Base-by-base conservation (phyloP, 352 stramenopile species). In the Phytophthora meadii region DNA sequence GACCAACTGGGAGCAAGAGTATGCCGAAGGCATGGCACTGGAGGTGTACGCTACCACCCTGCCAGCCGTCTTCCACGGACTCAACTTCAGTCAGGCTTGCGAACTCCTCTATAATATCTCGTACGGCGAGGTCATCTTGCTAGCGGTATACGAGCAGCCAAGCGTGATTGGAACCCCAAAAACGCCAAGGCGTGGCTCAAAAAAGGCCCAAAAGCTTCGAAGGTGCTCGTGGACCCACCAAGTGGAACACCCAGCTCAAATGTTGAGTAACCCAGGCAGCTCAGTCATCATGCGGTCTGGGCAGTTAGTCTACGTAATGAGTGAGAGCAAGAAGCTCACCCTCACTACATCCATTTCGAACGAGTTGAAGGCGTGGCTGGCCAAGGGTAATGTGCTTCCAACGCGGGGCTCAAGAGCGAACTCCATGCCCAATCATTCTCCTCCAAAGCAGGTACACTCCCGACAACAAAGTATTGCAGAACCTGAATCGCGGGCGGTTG, bases 261-360 rank as follows among this genome's bases (percentile, higher is more conserved):
- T 74, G 74, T 25, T 83, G 19, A 82, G 81, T 44, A 90, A 90
- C 34, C 82, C 82, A 5, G 79, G 82, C 3, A 73, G 61, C 37
- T 81, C 74, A 5, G 62, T 88, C 9, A 36, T 72, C 19, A 79
- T 90, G 54, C 50, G 40, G 8, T 30, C 64, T 2, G 76, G 73
- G 2, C 79, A 89, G 51, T 74, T 88, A 42, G 77, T 90, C 19
- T 90, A 90, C 62, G 69, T 90, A 30, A 66, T 90, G 57, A 89
- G 82, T 39, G 82, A 90, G 48, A 89, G 77, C 60, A 86, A 87
- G 60, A 83, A 78, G 24, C 62, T 89, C 25, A 84, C 76, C 11
- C 68, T 81, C 39, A 80, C 77, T 17, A 30, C 70, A 3, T 81
- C 76, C 34, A 80, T 87, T 52, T 45, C 69, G 1, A 67, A 75